phyloP scores from a whole-genome alignment of 202 grass and related monocot species.

The Schoenoplectus tabernaemontani region DNA sequence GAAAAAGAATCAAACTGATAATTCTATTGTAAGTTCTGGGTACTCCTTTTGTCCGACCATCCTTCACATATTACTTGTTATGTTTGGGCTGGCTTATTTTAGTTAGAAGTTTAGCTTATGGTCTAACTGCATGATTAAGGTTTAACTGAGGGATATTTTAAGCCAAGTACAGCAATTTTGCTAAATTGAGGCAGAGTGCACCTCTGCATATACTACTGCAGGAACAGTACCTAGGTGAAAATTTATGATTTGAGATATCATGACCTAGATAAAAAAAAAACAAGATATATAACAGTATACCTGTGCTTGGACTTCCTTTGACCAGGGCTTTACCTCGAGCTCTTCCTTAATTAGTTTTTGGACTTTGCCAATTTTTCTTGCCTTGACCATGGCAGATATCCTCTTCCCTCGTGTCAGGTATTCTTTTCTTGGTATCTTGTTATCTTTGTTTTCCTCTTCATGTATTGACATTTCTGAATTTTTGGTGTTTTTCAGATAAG shows the following conservation, averaged over 20 bases:
- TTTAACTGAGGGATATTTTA: neutral
- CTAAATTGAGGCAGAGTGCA: neutral
- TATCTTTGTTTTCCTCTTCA: conserved; percentile 32
- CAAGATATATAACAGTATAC: conserved; percentile 27
- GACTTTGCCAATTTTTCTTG: conserved; percentile 49
- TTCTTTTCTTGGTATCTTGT: conserved; percentile 39
- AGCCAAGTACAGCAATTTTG: neutral
- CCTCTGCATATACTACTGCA: neutral
- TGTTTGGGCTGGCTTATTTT: neutral
- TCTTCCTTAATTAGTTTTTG: conserved; percentile 73
- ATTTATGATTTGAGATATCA: neutral
- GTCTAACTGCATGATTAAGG: neutral
- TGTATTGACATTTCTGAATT: conserved; percentile 36
- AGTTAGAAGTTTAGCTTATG: neutral
- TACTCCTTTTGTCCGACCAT: neutral
- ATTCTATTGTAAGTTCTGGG: neutral
- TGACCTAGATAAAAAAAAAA: conserved; percentile 2
- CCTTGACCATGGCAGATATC: conserved; percentile 39
- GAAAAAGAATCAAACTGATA: neutral
- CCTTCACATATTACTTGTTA: neutral
- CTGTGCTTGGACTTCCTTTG: conserved; percentile 77
- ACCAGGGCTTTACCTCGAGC: conserved; percentile 75
- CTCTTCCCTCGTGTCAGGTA: conserved; percentile 43
- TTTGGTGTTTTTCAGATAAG: conserved; percentile 68
- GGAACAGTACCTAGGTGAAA: neutral